A percentile compares a stretch with the other conserved stretches of the same genome.
phyloP scores from a whole-genome alignment of 1,284 basidiomycete genomes.

The Rhodotorula sp. region DNA sequence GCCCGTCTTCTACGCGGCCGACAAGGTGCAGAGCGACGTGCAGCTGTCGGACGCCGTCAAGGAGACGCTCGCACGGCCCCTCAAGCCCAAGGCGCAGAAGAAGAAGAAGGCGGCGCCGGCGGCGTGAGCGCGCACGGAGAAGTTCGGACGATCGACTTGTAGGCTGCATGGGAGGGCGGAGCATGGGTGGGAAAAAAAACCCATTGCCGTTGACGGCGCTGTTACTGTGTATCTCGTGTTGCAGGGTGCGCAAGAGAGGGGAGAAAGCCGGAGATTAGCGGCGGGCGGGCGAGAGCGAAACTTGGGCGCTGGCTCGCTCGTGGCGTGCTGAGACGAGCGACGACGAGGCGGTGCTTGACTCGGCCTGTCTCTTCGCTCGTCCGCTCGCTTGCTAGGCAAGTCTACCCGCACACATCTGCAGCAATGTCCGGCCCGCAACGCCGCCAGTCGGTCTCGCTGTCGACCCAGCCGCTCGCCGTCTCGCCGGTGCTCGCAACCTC shows the following conservation, averaged over 20 bases:
- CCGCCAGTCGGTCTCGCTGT: slow-evolving; percentile 12
- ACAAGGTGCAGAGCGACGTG: slow-evolving; percentile 84
- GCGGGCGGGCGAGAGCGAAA: slow-evolving; percentile 1
- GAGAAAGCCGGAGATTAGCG: neutral
- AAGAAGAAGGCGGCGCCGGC: slow-evolving; percentile 70
- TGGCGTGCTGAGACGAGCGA: too few species aligned
- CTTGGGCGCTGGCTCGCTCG: too few species aligned
- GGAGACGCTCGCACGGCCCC: slow-evolving; percentile 69
- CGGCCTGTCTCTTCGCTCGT: neutral
- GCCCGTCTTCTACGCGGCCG: slow-evolving; percentile 88
- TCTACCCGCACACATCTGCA: neutral
- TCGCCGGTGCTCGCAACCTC: slow-evolving; percentile 11
- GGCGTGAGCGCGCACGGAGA: too few species aligned
- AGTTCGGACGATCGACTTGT: too few species aligned
- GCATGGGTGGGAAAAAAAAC: too few species aligned
- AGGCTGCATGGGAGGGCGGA: too few species aligned
- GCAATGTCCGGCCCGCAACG: neutral
- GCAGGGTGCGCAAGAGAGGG: too few species aligned
- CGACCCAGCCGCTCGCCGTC: neutral
- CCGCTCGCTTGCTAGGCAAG: neutral
- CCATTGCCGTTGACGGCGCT: too few species aligned
- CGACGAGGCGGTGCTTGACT: neutral
- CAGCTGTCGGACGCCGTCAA: slow-evolving; percentile 85
- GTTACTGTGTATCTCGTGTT: too few species aligned
- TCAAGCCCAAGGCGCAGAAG: slow-evolving; percentile 88